Evolutionary conservation across 176 grass and related monocot species (phyloP), one percentile per base, ranked within the genome.

Genomic region (Luzula sylvatica): DNA sequence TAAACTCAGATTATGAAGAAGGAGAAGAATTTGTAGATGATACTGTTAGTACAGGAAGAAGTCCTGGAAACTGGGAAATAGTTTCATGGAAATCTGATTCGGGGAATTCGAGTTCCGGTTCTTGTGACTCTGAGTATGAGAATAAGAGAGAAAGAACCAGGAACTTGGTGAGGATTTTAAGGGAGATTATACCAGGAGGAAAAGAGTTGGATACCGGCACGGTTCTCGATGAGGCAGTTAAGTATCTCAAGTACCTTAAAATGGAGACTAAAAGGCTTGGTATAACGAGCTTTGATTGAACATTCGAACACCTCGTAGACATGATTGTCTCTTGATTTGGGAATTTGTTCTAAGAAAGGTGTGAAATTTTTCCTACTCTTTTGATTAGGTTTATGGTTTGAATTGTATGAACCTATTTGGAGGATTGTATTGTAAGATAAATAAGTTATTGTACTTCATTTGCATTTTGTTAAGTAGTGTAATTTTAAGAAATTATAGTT

Each of bases 161-260:
- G 47, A 76, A 77, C 11, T 70, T 83, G 59, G 12, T 80, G 11
- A 58, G 50, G 50, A 40, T 76, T 56, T 56, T 94, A 42, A 71
- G 50, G 69, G 75, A 69, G 21, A 80, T 94, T 75, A 66, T 94
- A 28, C 82, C 87, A n/a, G 78, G 72, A 52, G 66, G 48, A 22
- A 67, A 94, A 26, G 78, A 67, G 57, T 48, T 94, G 72, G 78
- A 94, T 68, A 64, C 78, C 43, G 27, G 68, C 38, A 39, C 60
- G 50, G 23, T 94, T 42, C 64, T 94, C 7, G 78, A 94, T 46
- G 68, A 94, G 61, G 78, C 82, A 61, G 58, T 83, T 19, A 80
- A 41, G 26, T 87, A 94, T 70, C 71, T 94, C 43, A 83, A 94
- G 59, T 76, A 72, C 46, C 78, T 87, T 35, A 94, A 83, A 56